phyloP scores from a whole-genome alignment of 2,329 filamentous ascomycete genomes.

The Aspergillus phoenicis region DNA sequence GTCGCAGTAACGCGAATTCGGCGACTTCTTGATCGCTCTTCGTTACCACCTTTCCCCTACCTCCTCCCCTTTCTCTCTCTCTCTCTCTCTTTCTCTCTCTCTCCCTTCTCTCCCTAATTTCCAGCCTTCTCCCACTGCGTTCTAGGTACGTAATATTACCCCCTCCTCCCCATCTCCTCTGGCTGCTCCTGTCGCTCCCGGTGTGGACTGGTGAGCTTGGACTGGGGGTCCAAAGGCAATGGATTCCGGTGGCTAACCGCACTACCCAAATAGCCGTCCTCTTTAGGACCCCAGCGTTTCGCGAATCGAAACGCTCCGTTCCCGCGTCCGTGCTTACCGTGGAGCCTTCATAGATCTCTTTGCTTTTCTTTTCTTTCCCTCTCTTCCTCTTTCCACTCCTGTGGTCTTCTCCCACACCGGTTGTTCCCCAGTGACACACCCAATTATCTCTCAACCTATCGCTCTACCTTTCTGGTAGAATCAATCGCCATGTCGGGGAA shows the following conservation, averaged over 20 bases:
- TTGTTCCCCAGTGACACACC: conserved; percentile 4
- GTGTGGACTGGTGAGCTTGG: conserved; percentile 24
- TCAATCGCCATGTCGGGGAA: conserved; percentile 73
- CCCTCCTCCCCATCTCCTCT: neutral
- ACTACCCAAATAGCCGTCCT: conserved; percentile 30
- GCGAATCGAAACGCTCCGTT: conserved; percentile 26
- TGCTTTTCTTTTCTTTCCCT: conserved; percentile 18
- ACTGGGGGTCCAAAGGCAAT: conserved; percentile 22
- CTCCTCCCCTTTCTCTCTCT: neutral
- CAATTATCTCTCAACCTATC: conserved; percentile 5
- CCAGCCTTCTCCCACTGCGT: neutral
- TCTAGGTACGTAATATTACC: conserved; percentile 16
- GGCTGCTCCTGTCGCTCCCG: conserved; percentile 15
- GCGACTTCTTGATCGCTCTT: neutral
- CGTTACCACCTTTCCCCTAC: neutral
- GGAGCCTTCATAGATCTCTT: conserved; percentile 28
- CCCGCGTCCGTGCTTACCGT: conserved; percentile 29
- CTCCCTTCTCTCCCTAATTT: too few relatives aligned
- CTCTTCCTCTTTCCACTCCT: conserved; percentile 6
- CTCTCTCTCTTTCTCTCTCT: too few relatives aligned
- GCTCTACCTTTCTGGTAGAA: neutral
- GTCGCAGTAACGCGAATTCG: conserved; percentile 5
- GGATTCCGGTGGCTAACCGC: conserved; percentile 31
- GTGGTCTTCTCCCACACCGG: conserved; percentile 1
- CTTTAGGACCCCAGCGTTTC: conserved; percentile 27